Evolutionary conservation across 225 moss, liverwort and hornwort genomes (phyloP), one percentile per base, ranked within the genome.

Genomic region (Rhytidiadelphus loreus): DNA sequence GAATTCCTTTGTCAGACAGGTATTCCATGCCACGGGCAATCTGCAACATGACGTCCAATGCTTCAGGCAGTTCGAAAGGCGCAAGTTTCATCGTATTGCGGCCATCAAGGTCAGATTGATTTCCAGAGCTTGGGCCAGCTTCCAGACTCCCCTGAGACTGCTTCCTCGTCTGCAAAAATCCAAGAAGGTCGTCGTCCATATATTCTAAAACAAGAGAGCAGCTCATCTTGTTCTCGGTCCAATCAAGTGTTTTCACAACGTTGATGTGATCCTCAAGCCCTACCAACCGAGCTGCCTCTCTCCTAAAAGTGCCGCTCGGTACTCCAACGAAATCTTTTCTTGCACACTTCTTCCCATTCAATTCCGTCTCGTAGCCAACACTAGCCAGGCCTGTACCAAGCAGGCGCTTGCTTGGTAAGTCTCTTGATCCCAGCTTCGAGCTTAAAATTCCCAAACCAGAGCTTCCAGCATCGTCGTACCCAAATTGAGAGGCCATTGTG

Each of bases 301-400:
- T 57, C 50, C 32, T 41, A 73, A 91, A 91, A 48, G n/a, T 72
- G 35, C 37, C 3, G 0, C 56, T 85, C 35, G 78, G 70, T 57
- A 75, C 83, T 75, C 88, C 90, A 14, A 78, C 46, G 88, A 73
- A 88, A 53, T 84, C 84, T 78, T 72, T 71, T 63, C 87, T 90
- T 35, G 81, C 88, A 82, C 35, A 90, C 33, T 57, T 91, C 68
- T 43, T 52, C 30, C 90, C 88, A 30, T 73, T 63, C 85, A 57
- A 52, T 68, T 75, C 82, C 25, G 88, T 91, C 81, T 85, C 90
- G 13, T 91, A 88, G 19, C 37, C 86, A 74, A 86, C 75, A 80
- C 90, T 88, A 21, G 85, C 63, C 75, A 83, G 50, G 65, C 90
- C 90, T 85, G 85, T 90, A 55, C 88, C 90, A 79, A 90, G 83